phyloP scores from a whole-genome alignment of 768 basidiomycete species.

The Suillus americanus region DNA sequence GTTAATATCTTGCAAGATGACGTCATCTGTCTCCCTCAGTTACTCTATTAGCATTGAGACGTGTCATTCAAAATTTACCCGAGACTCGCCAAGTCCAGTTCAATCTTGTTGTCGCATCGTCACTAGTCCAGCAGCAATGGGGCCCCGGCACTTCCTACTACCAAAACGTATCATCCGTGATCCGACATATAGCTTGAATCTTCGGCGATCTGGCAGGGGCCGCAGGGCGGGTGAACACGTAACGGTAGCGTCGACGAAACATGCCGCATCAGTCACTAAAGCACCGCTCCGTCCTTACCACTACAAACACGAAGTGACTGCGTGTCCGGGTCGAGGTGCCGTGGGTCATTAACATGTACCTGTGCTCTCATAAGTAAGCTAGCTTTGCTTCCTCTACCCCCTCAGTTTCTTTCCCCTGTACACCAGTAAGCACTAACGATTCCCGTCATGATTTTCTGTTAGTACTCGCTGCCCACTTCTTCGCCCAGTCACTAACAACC shows the following conservation, averaged over 20 bases:
- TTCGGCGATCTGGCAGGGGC: constrained; percentile 2
- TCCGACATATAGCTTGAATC: background rate
- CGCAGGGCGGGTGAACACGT: background rate
- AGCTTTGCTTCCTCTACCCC: constrained; percentile 15
- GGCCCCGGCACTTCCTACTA: background rate
- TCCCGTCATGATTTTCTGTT: constrained; percentile 29
- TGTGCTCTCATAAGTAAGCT: constrained; percentile 27
- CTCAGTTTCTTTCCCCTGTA: constrained; percentile 5
- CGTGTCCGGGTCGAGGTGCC: constrained; percentile 26
- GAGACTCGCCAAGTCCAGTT: background rate
- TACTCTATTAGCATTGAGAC: background rate
- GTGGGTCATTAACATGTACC: constrained; percentile 15
- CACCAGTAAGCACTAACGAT: constrained; percentile 15
- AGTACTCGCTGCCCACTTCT: constrained; percentile 12
- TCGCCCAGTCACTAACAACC: background rate
- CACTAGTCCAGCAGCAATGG: background rate
- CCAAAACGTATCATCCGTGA: background rate
- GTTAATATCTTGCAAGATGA: background rate
- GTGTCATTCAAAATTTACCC: background rate
- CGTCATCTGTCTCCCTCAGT: background rate
- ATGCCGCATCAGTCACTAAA: constrained; percentile 1
- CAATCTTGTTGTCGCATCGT: background rate
- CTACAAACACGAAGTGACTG: constrained; percentile 30
- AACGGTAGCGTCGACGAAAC: background rate
- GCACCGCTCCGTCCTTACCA: background rate